phyloP scores from a whole-genome alignment of 495 filamentous ascomycete genomes.

The Penicillium fimorum region DNA sequence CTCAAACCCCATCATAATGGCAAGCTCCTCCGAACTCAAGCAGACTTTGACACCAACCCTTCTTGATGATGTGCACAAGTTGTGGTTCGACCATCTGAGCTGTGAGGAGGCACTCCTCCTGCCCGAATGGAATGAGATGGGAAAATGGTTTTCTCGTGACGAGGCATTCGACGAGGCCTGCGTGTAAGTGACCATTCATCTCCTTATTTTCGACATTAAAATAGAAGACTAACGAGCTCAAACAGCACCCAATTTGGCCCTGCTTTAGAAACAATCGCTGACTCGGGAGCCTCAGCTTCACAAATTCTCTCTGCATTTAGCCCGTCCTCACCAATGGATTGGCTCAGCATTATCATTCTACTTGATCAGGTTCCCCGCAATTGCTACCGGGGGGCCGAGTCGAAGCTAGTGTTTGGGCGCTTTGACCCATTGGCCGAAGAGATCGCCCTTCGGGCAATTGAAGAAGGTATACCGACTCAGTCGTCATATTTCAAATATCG shows the following conservation, averaged over 20 bases:
- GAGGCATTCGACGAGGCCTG: conserved; percentile 29
- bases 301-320: conserved; percentile 27
- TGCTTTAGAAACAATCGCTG: conserved; percentile 25
- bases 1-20: conserved; percentile 10
- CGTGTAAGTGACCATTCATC: conserved; percentile 21
- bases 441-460: conserved; percentile 25
- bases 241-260: conserved; percentile 28
- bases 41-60: conserved; percentile 24
- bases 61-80: conserved; percentile 20
- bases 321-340: conserved; percentile 18
- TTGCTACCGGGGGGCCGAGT: conserved; percentile 31
- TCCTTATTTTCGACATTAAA: neutral
- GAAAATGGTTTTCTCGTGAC: conserved; percentile 31
- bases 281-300: conserved; percentile 15
- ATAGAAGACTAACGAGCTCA: conserved; percentile 1
- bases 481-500: conserved; percentile 26
- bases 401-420: conserved; percentile 28
- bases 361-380: conserved; percentile 36
- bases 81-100: conserved; percentile 27
- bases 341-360: conserved; percentile 29
- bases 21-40: conserved; percentile 12
- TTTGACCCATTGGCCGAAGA: conserved; percentile 32
- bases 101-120: conserved; percentile 18
- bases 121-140: conserved; percentile 19
- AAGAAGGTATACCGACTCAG: conserved; percentile 14